Conservation (phyloP, 1,284 basidiomycete genomes). For the Agaricales sp. region DNA sequence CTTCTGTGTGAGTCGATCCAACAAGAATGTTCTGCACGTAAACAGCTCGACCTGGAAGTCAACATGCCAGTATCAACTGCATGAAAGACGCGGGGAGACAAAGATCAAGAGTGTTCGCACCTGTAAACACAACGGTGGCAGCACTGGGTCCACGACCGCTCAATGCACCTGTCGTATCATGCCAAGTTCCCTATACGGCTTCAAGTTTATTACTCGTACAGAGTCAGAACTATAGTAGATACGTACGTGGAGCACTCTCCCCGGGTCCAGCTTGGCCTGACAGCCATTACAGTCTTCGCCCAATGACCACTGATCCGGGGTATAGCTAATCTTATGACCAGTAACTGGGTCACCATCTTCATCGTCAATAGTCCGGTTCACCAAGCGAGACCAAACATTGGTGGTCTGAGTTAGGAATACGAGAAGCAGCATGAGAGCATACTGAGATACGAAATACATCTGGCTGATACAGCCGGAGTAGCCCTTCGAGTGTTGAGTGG, state of each 20-base stretch:
- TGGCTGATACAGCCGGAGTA: no score
- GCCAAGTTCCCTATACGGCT: not conserved
- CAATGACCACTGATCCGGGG: not conserved
- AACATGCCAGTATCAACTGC: not conserved
- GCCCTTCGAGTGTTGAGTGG: no score
- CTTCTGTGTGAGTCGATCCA: not conserved
- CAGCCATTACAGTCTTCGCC: not conserved
- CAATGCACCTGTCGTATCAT: not conserved
- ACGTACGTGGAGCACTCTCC: not conserved
- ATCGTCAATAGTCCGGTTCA: not conserved
- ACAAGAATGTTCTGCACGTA: not conserved
- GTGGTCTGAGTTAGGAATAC: no score
- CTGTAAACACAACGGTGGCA: not conserved
- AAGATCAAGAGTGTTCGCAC: not conserved
- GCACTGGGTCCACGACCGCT: not conserved
- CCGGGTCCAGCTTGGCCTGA: not conserved
- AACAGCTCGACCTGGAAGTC: not conserved
- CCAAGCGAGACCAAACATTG: not conserved
- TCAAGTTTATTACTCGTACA: not conserved
- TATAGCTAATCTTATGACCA: not conserved
- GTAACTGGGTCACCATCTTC: not conserved
- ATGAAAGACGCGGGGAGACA: not conserved
- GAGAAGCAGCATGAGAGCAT: no score
- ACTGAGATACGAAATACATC: no score
- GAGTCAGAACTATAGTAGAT: not conserved